phyloP scores from a whole-genome alignment of 1,284 basidiomycete genomes.

The Ganoderma meredithae region DNA sequence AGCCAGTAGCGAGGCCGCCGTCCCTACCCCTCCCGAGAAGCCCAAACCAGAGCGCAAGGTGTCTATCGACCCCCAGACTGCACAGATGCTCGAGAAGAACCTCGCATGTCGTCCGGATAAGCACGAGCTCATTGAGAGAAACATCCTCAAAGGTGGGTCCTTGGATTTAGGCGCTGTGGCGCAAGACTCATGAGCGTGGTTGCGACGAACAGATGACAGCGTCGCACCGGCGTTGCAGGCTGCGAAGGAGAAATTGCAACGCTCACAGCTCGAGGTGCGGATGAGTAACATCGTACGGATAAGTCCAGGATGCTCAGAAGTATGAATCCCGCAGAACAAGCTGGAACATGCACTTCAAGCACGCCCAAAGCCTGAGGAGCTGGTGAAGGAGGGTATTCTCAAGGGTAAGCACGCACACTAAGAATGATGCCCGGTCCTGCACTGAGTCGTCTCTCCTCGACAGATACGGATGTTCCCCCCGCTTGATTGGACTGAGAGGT shows the following conservation, averaged over 20 bases:
- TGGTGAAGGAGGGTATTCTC: slow-evolving; percentile 79
- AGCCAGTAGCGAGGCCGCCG: slow-evolving; percentile 24
- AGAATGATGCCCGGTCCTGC: neutral
- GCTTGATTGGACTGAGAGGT: slow-evolving; percentile 14
- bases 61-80: slow-evolving; percentile 50
- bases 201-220: slow-evolving; percentile 58
- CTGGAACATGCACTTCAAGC: slow-evolving; percentile 71
- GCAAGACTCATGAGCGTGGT: neutral
- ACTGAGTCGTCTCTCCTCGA: neutral
- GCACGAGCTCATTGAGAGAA: slow-evolving; percentile 72
- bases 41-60: slow-evolving; percentile 41
- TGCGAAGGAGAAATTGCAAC: slow-evolving; percentile 68
- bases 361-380: slow-evolving; percentile 71
- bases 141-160: slow-evolving; percentile 75
- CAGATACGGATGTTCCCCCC: slow-evolving; percentile 32
- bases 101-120: slow-evolving; percentile 65
- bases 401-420: slow-evolving; percentile 30
- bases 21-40: slow-evolving; percentile 20
- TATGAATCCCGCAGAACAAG: slow-evolving; percentile 58
- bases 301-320: neutral
- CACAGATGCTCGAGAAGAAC: slow-evolving; percentile 63
- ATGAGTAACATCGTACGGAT: neutral
- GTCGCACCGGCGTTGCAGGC: slow-evolving; percentile 77
- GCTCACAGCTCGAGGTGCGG: slow-evolving; percentile 70
- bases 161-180: slow-evolving; percentile 1